These are phyloP conservation scores for Pholiota adiposa DNA, from an alignment of 1,284 basidiomycete species.

Conservation along the genomic window DNA sequence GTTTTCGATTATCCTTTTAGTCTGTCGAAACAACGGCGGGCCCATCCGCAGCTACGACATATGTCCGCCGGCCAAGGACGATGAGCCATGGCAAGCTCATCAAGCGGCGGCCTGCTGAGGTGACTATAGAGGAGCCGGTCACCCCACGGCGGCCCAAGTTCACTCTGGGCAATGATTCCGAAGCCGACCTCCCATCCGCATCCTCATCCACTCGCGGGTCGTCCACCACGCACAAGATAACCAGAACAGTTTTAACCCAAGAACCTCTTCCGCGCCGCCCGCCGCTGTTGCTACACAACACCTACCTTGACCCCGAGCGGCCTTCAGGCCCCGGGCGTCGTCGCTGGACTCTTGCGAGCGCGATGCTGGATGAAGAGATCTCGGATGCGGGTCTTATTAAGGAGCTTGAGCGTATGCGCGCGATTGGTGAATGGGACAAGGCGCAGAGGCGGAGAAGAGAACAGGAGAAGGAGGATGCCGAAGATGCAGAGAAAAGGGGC, in stretches of 20 bases:
- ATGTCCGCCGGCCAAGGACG: neutral
- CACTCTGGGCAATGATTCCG: neutral
- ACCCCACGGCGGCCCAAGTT: neutral
- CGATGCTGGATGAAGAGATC: slow-evolving; percentile 51
- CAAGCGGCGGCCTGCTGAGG: neutral
- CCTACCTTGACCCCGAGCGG: slow-evolving; percentile 7
- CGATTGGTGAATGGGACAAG: slow-evolving; percentile 16
- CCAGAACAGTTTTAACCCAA: neutral
- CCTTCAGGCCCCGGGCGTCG: slow-evolving; percentile 17
- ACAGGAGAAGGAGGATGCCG: slow-evolving; percentile 2
- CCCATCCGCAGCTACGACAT: neutral
- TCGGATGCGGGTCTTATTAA: slow-evolving; percentile 50
- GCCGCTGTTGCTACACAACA: slow-evolving; percentile 16
- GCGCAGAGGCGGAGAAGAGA: slow-evolving; percentile 8
- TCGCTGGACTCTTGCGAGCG: slow-evolving; percentile 48
- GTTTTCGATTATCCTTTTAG: neutral
- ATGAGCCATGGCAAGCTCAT: neutral
- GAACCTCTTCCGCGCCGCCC: slow-evolving; percentile 10
- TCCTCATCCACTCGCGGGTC: neutral
- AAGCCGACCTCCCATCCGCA: neutral
- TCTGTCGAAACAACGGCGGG: neutral
- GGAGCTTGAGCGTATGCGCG: slow-evolving; percentile 47
- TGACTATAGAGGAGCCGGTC: neutral
- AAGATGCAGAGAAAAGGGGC: neutral
- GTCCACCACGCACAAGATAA: neutral